Conservation (phyloP, 2,329 filamentous ascomycete species). For the Aspergillus piperis region DNA sequence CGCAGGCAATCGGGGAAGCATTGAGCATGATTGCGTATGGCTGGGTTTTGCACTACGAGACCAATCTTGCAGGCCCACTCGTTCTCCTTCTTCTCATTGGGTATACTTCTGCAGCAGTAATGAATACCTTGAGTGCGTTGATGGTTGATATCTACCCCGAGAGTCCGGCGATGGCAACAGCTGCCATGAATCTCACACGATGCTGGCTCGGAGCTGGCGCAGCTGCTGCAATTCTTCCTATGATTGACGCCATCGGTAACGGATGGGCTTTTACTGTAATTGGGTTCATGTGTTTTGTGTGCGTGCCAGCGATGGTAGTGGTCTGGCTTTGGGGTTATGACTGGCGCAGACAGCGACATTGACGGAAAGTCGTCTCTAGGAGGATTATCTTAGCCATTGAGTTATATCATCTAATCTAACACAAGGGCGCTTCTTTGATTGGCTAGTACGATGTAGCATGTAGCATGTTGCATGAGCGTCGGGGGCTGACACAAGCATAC, state of each 20-base stretch:
- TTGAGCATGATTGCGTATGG: constrained; percentile 35
- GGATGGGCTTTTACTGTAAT: constrained; percentile 48
- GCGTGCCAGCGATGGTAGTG: background rate
- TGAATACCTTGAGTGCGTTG: constrained; percentile 46
- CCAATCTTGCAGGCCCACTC: constrained; percentile 35
- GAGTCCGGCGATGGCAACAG: constrained; percentile 40
- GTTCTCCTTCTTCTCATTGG: constrained; percentile 38
- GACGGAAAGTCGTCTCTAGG: background rate
- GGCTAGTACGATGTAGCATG: no score
- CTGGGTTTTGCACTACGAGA: constrained; percentile 36
- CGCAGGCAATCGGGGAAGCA: constrained; percentile 32
- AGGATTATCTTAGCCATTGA: background rate
- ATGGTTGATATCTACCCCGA: constrained; percentile 46
- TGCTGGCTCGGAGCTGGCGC: constrained; percentile 44
- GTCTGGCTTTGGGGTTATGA: background rate
- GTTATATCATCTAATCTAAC: background rate
- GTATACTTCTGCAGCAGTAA: constrained; percentile 38
- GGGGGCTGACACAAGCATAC: no score
- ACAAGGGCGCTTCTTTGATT: no score
- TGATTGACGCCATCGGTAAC: constrained; percentile 40
- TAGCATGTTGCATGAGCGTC: no score
- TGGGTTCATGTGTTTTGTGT: constrained; percentile 27
- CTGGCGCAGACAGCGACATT: background rate
- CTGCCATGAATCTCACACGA: constrained; percentile 44
- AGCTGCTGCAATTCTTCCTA: constrained; percentile 41